Conservation (phyloP, 2,329 filamentous ascomycete species). For the Colletotrichum sp. region DNA sequence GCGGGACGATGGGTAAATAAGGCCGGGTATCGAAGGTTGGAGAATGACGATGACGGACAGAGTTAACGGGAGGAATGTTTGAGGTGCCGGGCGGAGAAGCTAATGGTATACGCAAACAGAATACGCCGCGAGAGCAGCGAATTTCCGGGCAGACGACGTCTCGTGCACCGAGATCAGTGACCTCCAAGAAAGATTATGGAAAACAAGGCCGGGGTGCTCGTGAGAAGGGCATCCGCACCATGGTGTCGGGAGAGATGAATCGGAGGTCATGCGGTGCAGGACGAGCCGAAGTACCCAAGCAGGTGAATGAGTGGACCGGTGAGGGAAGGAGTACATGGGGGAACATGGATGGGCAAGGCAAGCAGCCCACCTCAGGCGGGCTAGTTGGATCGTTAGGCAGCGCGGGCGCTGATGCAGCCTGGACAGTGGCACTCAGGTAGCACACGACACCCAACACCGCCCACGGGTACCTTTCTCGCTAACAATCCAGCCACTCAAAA, state of each 20-base stretch:
- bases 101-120: constrained; percentile 18
- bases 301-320: constrained; percentile 9
- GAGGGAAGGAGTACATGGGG: background rate
- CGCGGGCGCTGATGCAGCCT: constrained; percentile 13
- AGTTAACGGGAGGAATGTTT: constrained; percentile 10
- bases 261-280: constrained; percentile 17
- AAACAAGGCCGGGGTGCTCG: constrained; percentile 11
- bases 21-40: background rate
- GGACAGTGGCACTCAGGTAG: background rate
- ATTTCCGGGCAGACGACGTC: background rate
- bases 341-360: background rate
- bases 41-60: constrained; percentile 17
- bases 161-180: background rate
- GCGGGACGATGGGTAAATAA: constrained; percentile 9
- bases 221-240: constrained; percentile 18
- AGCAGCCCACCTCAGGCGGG: background rate
- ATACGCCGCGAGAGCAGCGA: background rate
- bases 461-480: constrained; percentile 9
- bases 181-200: background rate
- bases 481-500: constrained; percentile 12
- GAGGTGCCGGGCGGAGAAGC: constrained; percentile 4
- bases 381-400: constrained; percentile 9
- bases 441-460: constrained; percentile 13
- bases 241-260: constrained; percentile 12
- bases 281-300: constrained; percentile 11